Evolutionary conservation across 805 yeast species (phyloP).

Genomic region (Saturnispora hagleri): DNA sequence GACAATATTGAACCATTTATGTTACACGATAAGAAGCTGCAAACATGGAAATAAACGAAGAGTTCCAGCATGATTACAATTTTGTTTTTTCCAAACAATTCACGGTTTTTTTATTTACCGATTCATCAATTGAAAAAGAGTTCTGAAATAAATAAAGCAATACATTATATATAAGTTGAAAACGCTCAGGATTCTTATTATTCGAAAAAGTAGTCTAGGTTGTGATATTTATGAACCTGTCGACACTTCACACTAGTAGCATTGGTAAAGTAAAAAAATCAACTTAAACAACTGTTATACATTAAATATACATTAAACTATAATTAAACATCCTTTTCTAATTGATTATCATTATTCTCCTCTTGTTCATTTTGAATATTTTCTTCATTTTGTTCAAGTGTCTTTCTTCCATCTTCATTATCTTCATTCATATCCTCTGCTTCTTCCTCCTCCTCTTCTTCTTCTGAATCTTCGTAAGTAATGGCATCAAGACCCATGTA

Average conservation of each 20-base stretch:
- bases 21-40: too few species aligned
- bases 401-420: neutral
- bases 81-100: too few species aligned
- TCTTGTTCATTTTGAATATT: neutral
- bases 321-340: neutral
- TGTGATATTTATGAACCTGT: neutral
- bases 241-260: neutral
- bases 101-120: too few species aligned
- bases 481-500: conserved; percentile 31
- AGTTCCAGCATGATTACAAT: too few species aligned
- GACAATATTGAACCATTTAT: too few species aligned
- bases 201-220: too few species aligned
- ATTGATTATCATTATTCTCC: neutral
- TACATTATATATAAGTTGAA: too few species aligned
- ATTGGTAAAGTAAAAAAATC: neutral
- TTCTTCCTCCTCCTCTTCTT: conserved; percentile 11
- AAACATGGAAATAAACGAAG: too few species aligned
- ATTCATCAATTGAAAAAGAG: too few species aligned
- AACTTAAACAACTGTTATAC: neutral
- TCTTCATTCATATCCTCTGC: neutral
- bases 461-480: conserved; percentile 25
- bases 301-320: neutral
- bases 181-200: too few species aligned
- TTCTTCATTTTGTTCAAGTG: neutral
- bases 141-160: too few species aligned